Evolutionary conservation across 192 early-diverging fungal species (phyloP).

Genomic region (Linnemannia hyalina): DNA sequence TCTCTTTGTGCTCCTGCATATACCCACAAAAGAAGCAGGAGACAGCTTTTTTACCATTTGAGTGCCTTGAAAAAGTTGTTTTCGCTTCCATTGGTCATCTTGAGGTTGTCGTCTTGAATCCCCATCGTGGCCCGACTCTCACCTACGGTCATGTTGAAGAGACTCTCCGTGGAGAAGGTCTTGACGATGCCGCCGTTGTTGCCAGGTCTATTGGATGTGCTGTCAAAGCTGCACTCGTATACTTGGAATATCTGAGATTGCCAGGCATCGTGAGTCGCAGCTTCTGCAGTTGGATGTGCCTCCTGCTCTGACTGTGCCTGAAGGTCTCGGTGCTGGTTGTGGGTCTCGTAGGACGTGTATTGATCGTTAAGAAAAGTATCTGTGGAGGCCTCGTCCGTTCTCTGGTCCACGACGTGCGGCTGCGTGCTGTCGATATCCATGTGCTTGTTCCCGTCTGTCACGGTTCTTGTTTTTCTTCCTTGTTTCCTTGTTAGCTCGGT

Average conservation of each 20-base stretch:
- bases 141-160: slow-evolving; percentile 46
- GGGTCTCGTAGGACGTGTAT: background rate
- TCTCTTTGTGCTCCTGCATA: background rate
- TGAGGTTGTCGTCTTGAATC: slow-evolving; percentile 25
- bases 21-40: background rate
- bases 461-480: background rate
- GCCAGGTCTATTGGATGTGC: background rate
- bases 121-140: slow-evolving; percentile 32
- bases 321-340: background rate
- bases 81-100: slow-evolving; percentile 52
- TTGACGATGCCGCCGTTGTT: slow-evolving; percentile 9
- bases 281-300: background rate
- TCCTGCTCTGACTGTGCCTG: background rate
- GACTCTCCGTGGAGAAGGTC: slow-evolving; percentile 24
- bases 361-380: background rate
- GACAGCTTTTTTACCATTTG: slow-evolving; percentile 64
- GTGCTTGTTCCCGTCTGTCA: background rate
- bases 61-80: slow-evolving; percentile 72
- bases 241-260: slow-evolving; percentile 30
- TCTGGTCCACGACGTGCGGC: background rate
- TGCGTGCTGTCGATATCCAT: background rate
- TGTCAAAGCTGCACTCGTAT: slow-evolving; percentile 32
- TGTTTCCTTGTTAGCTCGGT: background rate
- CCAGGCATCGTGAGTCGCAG: slow-evolving; percentile 7
- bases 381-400: background rate